Percentiles rank a stretch among this genome's conserved stretches.
phyloP scores from a whole-genome alignment of 257 asterid genomes.

The Solanum peruvianum region DNA sequence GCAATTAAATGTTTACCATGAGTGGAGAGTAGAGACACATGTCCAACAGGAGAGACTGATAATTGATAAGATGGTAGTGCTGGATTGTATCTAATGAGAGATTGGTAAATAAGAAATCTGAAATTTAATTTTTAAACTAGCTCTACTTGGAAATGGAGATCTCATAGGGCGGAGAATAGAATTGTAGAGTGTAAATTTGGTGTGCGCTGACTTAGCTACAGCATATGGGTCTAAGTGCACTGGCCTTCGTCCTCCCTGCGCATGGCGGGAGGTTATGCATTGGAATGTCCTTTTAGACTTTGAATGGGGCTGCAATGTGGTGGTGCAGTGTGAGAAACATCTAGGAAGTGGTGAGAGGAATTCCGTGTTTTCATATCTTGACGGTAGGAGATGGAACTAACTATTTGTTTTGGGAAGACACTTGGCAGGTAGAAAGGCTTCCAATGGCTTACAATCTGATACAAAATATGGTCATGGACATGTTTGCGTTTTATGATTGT shows the following conservation, averaged over 20 bases:
- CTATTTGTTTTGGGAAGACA: not conserved
- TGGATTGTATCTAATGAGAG: not conserved
- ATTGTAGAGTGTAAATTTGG: not conserved
- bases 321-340: not conserved
- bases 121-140: not conserved
- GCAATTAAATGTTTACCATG: not conserved
- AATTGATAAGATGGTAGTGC: not conserved
- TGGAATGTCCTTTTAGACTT: not conserved
- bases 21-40: not conserved
- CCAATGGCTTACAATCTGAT: not conserved
- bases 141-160: not conserved
- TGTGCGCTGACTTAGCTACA: not conserved
- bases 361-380: not conserved
- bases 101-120: not conserved
- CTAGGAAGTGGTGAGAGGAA: not conserved
- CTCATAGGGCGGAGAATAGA: not conserved
- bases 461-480: not conserved
- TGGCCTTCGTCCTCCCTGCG: not conserved
- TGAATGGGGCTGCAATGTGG: not conserved
- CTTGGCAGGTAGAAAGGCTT: not conserved
- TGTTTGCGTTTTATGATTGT: not conserved
- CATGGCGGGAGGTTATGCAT: not conserved
- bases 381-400: not conserved
- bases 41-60: not conserved
- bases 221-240: not conserved